Evolutionary conservation across 192 early-diverging fungal species (phyloP).

Genomic region (Diversispora eburnea): DNA sequence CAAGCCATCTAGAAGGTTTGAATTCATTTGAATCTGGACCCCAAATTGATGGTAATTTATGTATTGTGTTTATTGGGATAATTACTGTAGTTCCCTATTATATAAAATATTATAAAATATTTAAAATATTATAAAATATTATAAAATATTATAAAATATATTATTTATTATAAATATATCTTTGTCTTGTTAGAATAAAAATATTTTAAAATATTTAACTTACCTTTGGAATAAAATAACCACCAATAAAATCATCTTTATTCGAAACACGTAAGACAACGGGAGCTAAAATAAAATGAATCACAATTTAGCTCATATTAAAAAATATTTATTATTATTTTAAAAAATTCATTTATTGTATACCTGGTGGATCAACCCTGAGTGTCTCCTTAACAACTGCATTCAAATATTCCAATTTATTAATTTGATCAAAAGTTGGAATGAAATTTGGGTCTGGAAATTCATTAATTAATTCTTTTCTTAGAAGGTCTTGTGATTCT

Average conservation of each 20-base stretch:
- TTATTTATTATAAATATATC: too few species aligned
- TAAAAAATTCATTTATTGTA: neutral
- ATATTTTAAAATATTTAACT: neutral
- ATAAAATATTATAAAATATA: neutral
- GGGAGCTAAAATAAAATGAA: conserved; percentile 32
- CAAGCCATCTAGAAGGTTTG: conserved; percentile 53
- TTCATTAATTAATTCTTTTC: conserved; percentile 44
- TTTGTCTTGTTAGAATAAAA: neutral
- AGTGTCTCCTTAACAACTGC: conserved; percentile 50
- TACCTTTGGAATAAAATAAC: conserved; percentile 50
- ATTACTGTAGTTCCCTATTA: conserved; percentile 33
- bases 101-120: neutral
- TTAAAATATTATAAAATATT: neutral
- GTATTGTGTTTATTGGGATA: conserved; percentile 37
- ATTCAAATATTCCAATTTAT: conserved; percentile 45
- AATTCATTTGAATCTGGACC: conserved; percentile 52
- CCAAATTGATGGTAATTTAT: conserved; percentile 42
- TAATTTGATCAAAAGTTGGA: conserved; percentile 45
- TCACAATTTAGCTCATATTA: neutral
- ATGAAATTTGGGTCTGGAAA: conserved; percentile 31
- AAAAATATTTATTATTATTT: neutral
- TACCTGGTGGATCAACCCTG: conserved; percentile 23
- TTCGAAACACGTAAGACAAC: conserved; percentile 34
- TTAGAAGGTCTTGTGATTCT: conserved; percentile 40
- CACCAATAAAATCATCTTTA: conserved; percentile 37